Percentiles rank a stretch among this genome's conserved stretches.
phyloP scores from a whole-genome alignment of 2,329 filamentous ascomycete genomes.

The Scortechinia acanthostroma region DNA sequence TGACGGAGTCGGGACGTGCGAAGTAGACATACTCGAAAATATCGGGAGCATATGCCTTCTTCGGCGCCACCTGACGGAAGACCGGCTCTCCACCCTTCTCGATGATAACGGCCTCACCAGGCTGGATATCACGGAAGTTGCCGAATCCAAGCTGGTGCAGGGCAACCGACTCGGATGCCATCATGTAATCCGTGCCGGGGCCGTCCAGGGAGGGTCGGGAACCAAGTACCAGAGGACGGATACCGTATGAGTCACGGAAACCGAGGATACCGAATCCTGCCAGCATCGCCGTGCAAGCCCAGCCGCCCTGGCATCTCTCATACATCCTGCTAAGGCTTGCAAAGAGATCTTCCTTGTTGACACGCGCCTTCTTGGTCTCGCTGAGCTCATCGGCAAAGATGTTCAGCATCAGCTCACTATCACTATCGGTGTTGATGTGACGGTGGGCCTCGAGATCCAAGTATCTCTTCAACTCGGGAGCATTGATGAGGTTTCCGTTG shows the following conservation, averaged over 20 bases:
- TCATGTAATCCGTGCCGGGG: slow-evolving; percentile 71
- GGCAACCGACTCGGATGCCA: slow-evolving; percentile 83
- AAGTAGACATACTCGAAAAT: slow-evolving; percentile 88
- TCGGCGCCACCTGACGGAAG: slow-evolving; percentile 68
- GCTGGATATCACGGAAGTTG: slow-evolving; percentile 70
- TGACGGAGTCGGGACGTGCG: slow-evolving; percentile 71
- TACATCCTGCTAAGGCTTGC: slow-evolving; percentile 68
- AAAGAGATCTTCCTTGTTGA: slow-evolving; percentile 74
- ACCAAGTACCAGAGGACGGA: slow-evolving; percentile 75
- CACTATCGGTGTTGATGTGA: slow-evolving; percentile 85
- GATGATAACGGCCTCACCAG: slow-evolving; percentile 80
- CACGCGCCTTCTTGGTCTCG: slow-evolving; percentile 73
- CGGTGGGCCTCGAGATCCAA: slow-evolving; percentile 74
- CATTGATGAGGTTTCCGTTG: slow-evolving; percentile 84
- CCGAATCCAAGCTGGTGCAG: slow-evolving; percentile 74
- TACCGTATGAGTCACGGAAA: slow-evolving; percentile 62
- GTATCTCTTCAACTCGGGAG: slow-evolving; percentile 60
- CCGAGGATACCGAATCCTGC: slow-evolving; percentile 69
- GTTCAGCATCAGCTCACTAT: slow-evolving; percentile 83
- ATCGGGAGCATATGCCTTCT: slow-evolving; percentile 71
- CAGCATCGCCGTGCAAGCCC: slow-evolving; percentile 76
- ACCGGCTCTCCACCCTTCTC: slow-evolving; percentile 69
- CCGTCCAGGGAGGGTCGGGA: slow-evolving; percentile 54
- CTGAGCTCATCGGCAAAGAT: slow-evolving; percentile 78
- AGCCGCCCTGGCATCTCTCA: slow-evolving; percentile 65